phyloP scores from a whole-genome alignment of 371 early-diverging fungal genomes.

The Rhizopus stolonifer region DNA sequence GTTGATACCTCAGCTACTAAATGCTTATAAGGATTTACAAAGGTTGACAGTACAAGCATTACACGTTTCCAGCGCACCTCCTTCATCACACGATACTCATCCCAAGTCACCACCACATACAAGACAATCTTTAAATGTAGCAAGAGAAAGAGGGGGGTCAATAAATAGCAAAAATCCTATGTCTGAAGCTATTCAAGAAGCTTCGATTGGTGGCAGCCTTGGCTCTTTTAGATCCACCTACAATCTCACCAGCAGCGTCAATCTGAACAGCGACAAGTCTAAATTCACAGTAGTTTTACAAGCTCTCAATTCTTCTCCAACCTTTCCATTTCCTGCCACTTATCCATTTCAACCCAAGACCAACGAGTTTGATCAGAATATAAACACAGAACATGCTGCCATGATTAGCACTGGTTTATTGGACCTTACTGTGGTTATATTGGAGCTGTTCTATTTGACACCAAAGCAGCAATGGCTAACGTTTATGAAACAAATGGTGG shows the following conservation, averaged over 20 bases:
- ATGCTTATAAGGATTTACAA: constrained; percentile 47
- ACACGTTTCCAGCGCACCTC: constrained; percentile 22
- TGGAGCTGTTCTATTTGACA: constrained; percentile 51
- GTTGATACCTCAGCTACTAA: constrained; percentile 43
- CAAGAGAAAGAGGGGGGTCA: constrained; percentile 20
- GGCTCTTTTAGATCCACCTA: background rate
- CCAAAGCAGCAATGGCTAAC: constrained; percentile 44
- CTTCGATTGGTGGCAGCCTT: background rate
- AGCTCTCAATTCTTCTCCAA: constrained; percentile 43
- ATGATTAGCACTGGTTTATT: constrained; percentile 49
- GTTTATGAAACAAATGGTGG: constrained; percentile 35
- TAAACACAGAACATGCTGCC: constrained; percentile 28
- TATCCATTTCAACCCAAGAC: constrained; percentile 42
- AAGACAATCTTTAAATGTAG: background rate
- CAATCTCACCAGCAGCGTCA: background rate
- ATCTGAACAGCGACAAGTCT: background rate
- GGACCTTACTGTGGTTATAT: constrained; percentile 47
- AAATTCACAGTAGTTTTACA: constrained; percentile 34
- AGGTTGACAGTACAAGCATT: constrained; percentile 40
- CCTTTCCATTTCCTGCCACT: constrained; percentile 38
- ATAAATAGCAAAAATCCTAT: constrained; percentile 3
- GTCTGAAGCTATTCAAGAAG: background rate
- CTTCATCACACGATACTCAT: background rate
- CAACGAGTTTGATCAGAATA: constrained; percentile 10
- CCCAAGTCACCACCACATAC: constrained; percentile 10